Evolutionary conservation across 306 rosid genomes (phyloP).

Genomic region (Purshia tridentata): DNA sequence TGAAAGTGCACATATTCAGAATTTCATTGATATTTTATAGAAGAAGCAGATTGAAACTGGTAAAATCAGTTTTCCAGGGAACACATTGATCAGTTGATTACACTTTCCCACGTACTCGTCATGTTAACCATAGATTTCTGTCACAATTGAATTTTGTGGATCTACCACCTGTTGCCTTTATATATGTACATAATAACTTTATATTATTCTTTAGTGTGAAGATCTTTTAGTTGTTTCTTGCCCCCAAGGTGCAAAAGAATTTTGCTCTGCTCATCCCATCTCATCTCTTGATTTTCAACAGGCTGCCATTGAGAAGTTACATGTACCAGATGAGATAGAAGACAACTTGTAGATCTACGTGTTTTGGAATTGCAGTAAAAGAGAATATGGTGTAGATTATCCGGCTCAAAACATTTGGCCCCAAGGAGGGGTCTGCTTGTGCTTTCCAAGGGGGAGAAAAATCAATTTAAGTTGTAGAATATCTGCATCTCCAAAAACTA

Average conservation of each 20-base stretch:
- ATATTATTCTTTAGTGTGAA: background rate
- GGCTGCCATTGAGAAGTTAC: constrained; percentile 98
- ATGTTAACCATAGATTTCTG: no score
- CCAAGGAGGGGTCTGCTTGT: constrained; percentile 46
- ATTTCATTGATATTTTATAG: background rate
- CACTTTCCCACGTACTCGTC: no score
- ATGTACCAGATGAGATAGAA: constrained; percentile 88
- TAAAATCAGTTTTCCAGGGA: no score
- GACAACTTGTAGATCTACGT: constrained; percentile 56
- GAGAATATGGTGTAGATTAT: constrained; percentile 31
- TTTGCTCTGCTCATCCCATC: background rate
- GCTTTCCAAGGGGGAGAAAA: constrained; percentile 43
- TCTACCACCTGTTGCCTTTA: no score
- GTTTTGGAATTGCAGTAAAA: constrained; percentile 20
- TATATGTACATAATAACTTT: no score
- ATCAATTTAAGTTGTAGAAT: no score
- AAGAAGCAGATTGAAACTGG: no score
- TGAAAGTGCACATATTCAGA: background rate
- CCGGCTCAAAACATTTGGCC: constrained; percentile 34
- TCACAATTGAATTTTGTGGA: no score
- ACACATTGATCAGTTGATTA: no score
- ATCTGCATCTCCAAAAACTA: no score
- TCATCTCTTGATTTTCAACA: constrained; percentile 31
- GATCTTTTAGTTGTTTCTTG: background rate
- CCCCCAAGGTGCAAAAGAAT: background rate